phyloP scores from a whole-genome alignment of 257 asterid genomes.

The Ajuga chamaepitys region DNA sequence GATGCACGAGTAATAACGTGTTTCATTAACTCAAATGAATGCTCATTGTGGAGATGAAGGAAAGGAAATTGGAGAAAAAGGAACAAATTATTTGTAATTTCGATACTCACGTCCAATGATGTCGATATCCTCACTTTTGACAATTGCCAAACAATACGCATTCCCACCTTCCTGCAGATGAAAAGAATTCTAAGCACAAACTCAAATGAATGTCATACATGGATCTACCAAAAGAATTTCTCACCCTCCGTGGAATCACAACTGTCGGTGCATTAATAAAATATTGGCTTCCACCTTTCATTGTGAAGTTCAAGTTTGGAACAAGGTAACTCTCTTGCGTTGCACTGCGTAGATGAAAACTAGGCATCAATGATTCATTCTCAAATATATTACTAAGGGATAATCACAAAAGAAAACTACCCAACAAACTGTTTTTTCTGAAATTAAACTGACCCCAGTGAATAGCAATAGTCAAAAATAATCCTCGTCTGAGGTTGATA shows the following conservation, averaged over 20 bases:
- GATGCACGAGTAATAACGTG: neutral
- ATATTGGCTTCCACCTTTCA: conserved; percentile 67
- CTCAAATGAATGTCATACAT: neutral
- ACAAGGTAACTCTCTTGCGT: conserved; percentile 30
- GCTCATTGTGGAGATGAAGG: too few relatives aligned
- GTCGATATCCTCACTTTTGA: conserved; percentile 68
- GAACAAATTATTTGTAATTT: neutral
- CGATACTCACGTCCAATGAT: conserved; percentile 91
- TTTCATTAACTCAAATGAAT: too few relatives aligned
- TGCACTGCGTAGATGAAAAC: conserved; percentile 39
- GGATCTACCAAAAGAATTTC: conserved; percentile 1
- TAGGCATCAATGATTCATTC: conserved; percentile 9
- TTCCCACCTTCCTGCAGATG: conserved; percentile 37
- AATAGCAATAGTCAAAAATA: conserved; percentile 78
- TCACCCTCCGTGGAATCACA: conserved; percentile 43
- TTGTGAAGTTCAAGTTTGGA: conserved; percentile 71
- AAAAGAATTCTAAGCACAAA: conserved; percentile 16
- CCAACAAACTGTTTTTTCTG: neutral
- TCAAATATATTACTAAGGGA: neutral
- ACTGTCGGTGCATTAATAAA: conserved; percentile 41
- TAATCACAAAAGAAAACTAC: too few relatives aligned
- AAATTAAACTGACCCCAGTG: conserved; percentile 39
- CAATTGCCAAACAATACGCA: conserved; percentile 71
- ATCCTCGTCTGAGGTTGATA: conserved; percentile 32
- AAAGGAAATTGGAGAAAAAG: too few relatives aligned